A percentile compares a stretch with the other conserved stretches of the same genome.
Conservation (phyloP, 164 flowering plant genomes). For the Annona squamosa region DNA sequence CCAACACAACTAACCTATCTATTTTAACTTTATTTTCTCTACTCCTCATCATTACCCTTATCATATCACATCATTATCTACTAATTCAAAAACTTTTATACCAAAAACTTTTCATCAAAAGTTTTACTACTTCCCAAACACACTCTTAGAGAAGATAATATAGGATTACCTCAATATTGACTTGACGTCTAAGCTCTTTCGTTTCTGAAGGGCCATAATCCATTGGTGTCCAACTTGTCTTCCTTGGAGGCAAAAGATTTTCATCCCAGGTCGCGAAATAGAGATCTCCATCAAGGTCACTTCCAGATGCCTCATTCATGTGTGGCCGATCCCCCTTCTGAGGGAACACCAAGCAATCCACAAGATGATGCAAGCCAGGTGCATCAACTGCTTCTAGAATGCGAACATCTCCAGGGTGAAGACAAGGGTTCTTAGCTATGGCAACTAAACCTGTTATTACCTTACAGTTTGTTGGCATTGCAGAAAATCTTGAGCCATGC, state of each 20-base stretch:
- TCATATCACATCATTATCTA: too few species aligned
- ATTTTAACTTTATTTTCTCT: too few species aligned
- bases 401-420: conserved; percentile 92
- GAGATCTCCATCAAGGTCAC: conserved; percentile 94
- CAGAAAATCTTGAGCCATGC: conserved; percentile 64
- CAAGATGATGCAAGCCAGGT: conserved; percentile 70
- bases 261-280: conserved; percentile 93
- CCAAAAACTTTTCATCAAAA: too few species aligned
- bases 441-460: conserved; percentile 65
- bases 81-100: too few species aligned
- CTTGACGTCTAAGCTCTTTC: conserved; percentile 31
- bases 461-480: conserved; percentile 31
- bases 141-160: neutral
- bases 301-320: conserved; percentile 91
- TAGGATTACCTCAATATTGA: conserved; percentile 38
- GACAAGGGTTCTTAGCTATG: conserved; percentile 90
- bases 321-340: conserved; percentile 95
- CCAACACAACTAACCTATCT: too few species aligned
- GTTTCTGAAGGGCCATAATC: conserved; percentile 54
- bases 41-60: too few species aligned
- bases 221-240: conserved; percentile 75
- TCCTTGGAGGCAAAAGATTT: conserved; percentile 75
- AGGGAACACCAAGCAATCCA: conserved; percentile 88
- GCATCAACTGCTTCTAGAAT: conserved; percentile 84
- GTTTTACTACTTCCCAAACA: too few species aligned